Evolutionary conservation across 129 eudicot genomes (phyloP).

Genomic region (Tagetes patula): DNA sequence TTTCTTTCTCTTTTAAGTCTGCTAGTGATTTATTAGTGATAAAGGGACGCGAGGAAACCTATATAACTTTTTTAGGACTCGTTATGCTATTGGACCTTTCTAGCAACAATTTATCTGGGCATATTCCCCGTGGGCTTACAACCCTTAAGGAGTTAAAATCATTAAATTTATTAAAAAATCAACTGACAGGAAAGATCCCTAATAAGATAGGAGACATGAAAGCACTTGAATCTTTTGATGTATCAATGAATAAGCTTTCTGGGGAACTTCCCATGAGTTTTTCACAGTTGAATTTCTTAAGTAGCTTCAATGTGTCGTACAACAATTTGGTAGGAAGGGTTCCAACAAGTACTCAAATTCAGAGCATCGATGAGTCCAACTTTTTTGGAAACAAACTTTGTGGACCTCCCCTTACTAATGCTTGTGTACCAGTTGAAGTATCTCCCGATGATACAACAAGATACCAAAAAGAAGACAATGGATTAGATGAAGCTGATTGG

Average conservation of each 20-base stretch:
- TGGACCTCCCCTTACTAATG: slow-evolving; percentile 20
- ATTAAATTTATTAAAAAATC: slow-evolving; percentile 10
- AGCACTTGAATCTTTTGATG: slow-evolving; percentile 21
- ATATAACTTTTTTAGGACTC: neutral
- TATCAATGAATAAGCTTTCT: slow-evolving; percentile 4
- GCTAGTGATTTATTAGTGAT: neutral
- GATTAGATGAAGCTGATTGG: neutral
- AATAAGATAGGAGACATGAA: slow-evolving; percentile 14
- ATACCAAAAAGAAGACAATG: neutral
- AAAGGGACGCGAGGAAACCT: slow-evolving; percentile 16
- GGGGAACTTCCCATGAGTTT: slow-evolving; percentile 25
- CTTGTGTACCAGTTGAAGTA: neutral
- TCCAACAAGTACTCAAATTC: slow-evolving; percentile 26
- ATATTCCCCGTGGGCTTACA: slow-evolving; percentile 14
- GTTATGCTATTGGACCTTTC: slow-evolving; percentile 19
- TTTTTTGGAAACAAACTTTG: slow-evolving; percentile 26
- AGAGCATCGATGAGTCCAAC: neutral
- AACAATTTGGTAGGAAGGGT: slow-evolving; percentile 20
- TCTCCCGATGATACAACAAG: neutral
- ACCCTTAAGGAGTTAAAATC: neutral
- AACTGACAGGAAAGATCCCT: slow-evolving; percentile 17
- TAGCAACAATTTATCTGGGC: slow-evolving; percentile 14
- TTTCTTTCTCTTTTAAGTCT: neutral
- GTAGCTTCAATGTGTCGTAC: neutral
- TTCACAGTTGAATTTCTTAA: neutral